Evolutionary conservation across 257 asterid genomes (phyloP), one percentile per base, ranked within the genome.

Genomic region (Lavandula angustifolia): DNA sequence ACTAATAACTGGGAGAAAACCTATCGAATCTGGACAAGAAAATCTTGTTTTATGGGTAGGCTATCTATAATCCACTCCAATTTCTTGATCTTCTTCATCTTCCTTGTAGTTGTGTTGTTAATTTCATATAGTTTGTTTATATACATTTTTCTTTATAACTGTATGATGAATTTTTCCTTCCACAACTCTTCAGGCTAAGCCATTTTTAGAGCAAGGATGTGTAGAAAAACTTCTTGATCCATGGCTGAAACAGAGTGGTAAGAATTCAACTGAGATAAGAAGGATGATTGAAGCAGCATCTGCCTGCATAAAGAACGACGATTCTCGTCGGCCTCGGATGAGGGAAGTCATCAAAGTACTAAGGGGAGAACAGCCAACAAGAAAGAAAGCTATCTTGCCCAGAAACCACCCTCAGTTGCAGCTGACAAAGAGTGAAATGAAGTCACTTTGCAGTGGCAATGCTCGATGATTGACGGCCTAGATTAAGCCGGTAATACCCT

Each of bases 371-470:
- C 76, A 82, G 52, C 13, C 76, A 6, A 64, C 56, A 54, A 73
- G 78, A 43, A 85, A 79, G 76, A 88, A 77, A 73, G 33, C 72
- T 31, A 71, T 53, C 16, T 66, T 77, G 41, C 14, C 76, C 5
- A 65, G 76, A 22, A 76, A 62, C 64, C 42, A 69, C 68, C 53
- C 81, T 4, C 89, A 75, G 63, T 66, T 77, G 80, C 84, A 76
- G 54, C 82, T 69, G 69, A 80, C 88, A 0, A 85, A 75, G 68
- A 92, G 88, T 65, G 96, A 92, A 73, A 86, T 83, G 91, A 86
- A 73, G 77, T 77, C 96, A 94, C 72, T 83, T 90, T 35, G 92
- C 97, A 9, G 60, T 94, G 77, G 99, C 99, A 46, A 90, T 94
- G 99, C 75, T 84, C 5, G 99, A 22, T 22, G 27, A 22, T 22